These are phyloP conservation scores for Codiaeum variegatum DNA, from an alignment of 441 rosid genomes.

Conservation along the genomic window DNA sequence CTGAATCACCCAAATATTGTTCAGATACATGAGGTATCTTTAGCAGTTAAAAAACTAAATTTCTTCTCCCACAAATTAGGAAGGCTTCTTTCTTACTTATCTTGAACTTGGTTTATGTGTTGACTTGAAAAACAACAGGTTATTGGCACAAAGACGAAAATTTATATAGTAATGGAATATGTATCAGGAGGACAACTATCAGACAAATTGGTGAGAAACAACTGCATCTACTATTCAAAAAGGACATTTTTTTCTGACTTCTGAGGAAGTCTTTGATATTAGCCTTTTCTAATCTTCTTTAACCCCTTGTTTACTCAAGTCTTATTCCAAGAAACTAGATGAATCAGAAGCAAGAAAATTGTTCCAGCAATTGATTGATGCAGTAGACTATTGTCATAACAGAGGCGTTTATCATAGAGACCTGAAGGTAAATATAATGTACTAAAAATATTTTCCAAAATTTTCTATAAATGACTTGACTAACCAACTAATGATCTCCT, in stretches of 20 bases:
- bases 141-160: slow-evolving; percentile 77
- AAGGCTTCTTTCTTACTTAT: neutral
- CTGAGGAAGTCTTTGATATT: neutral
- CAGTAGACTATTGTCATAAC: slow-evolving; percentile 79
- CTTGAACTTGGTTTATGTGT: slow-evolving; percentile 3
- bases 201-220: slow-evolving; percentile 62
- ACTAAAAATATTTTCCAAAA: neutral
- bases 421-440: slow-evolving; percentile 50
- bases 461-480: neutral
- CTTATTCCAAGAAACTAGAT: slow-evolving; percentile 42
- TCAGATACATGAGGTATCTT: slow-evolving; percentile 67
- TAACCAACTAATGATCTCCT: slow-evolving; percentile 11
- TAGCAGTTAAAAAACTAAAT: slow-evolving; percentile 4
- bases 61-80: neutral
- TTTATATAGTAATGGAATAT: slow-evolving; percentile 84
- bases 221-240: slow-evolving; percentile 4
- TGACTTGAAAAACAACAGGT: slow-evolving; percentile 39
- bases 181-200: slow-evolving; percentile 83
- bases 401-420: slow-evolving; percentile 91
- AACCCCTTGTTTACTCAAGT: slow-evolving; percentile 24
- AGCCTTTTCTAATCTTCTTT: slow-evolving; percentile 7
- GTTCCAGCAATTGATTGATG: slow-evolving; percentile 83
- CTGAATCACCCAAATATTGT: slow-evolving; percentile 79
- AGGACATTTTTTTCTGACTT: neutral
- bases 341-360: slow-evolving; percentile 76